phyloP scores from a whole-genome alignment of 108 stramenopile species.

The Cylindrotheca closterium region DNA sequence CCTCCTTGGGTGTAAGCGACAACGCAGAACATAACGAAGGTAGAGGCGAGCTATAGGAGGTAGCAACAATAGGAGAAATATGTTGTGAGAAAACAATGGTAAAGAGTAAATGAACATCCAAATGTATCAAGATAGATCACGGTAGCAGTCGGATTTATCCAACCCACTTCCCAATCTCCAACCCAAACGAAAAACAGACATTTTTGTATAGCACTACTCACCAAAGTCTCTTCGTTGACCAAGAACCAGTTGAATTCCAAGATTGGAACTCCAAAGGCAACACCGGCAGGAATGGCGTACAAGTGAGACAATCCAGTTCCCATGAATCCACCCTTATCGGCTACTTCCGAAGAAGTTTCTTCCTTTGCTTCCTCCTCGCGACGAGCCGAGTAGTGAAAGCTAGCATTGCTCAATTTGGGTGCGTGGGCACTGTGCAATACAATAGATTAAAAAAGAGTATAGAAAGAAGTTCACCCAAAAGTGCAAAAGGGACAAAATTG shows the following conservation, averaged over 20 bases:
- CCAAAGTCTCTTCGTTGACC: slow-evolving; percentile 79
- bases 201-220: slow-evolving; percentile 6
- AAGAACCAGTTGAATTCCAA: slow-evolving; percentile 79
- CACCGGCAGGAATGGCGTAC: slow-evolving; percentile 79
- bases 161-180: no score
- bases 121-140: no score
- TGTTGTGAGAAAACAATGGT: background rate
- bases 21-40: slow-evolving; percentile 81
- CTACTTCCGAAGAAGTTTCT: slow-evolving; percentile 29
- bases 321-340: slow-evolving; percentile 56
- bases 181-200: slow-evolving; percentile 4
- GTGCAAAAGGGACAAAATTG: no score
- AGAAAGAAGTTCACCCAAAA: no score
- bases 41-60: slow-evolving; percentile 61
- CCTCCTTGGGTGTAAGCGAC: slow-evolving; percentile 87
- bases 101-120: no score
- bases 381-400: slow-evolving; percentile 67
- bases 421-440: slow-evolving; percentile 11
- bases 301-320: slow-evolving; percentile 71
- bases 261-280: slow-evolving; percentile 80
- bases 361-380: slow-evolving; percentile 76
- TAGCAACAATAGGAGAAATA: background rate
- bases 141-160: no score
- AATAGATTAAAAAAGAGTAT: background rate
- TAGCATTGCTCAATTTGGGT: slow-evolving; percentile 8